phyloP scores from a whole-genome alignment of 2,329 filamentous ascomycete genomes.

The Hypoxylon sp. region DNA sequence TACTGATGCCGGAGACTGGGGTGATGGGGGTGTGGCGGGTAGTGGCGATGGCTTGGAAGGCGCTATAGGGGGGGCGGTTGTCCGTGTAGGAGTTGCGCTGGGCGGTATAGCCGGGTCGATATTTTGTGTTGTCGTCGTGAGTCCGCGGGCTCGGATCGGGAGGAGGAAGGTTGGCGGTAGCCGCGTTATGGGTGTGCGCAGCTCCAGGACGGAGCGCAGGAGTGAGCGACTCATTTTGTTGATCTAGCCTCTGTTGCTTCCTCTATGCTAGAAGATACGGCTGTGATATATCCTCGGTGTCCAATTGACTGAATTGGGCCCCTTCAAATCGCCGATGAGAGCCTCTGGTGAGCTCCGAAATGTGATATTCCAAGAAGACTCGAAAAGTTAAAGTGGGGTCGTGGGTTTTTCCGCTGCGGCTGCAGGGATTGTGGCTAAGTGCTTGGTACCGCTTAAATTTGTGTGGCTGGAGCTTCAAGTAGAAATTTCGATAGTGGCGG shows the following conservation, averaged over 20 bases:
- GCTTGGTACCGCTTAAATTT: not conserved
- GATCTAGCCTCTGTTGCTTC: not conserved
- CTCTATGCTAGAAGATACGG: not conserved
- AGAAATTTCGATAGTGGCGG: constrained; percentile 42
- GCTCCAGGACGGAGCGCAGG: constrained; percentile 74
- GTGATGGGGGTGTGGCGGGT: constrained; percentile 20
- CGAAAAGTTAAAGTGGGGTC: constrained; percentile 47
- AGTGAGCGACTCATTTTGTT: constrained; percentile 70
- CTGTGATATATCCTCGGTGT: not conserved
- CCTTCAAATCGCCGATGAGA: constrained; percentile 15
- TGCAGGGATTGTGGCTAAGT: constrained; percentile 3
- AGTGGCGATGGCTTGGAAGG: constrained; percentile 24
- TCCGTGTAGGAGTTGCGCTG: constrained; percentile 47
- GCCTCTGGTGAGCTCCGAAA: constrained; percentile 23
- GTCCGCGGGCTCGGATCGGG: constrained; percentile 61
- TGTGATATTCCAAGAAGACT: constrained; percentile 11
- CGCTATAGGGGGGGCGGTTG: constrained; percentile 34
- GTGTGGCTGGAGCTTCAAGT: constrained; percentile 42
- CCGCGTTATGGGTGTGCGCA: constrained; percentile 62
- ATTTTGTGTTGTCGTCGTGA: constrained; percentile 52
- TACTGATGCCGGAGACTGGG: constrained; percentile 22
- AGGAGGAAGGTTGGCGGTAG: constrained; percentile 68
- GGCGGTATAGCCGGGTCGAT: constrained; percentile 51
- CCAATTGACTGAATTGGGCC: constrained; percentile 23
- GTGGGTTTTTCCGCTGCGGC: constrained; percentile 35